phyloP scores from a whole-genome alignment of 2,329 filamentous ascomycete species.

The Madurella mycetomatis region DNA sequence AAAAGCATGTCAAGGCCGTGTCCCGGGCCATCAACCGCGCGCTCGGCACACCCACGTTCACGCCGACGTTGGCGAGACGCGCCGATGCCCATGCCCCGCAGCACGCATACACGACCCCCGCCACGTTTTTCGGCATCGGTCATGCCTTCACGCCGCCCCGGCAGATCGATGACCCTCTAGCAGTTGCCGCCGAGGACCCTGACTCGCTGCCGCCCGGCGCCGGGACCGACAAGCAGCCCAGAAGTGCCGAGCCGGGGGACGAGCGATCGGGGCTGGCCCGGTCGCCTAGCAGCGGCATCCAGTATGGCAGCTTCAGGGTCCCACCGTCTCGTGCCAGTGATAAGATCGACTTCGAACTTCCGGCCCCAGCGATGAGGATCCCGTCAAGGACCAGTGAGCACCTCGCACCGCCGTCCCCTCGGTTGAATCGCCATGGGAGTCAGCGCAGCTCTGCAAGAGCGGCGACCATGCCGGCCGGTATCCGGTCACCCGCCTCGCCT shows the following conservation, averaged over 20 bases:
- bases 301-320: slow-evolving; percentile 51
- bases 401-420: slow-evolving; percentile 11
- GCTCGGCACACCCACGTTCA: slow-evolving; percentile 48
- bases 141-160: slow-evolving; percentile 16
- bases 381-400: slow-evolving; percentile 31
- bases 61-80: slow-evolving; percentile 39
- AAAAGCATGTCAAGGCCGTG: slow-evolving; percentile 88
- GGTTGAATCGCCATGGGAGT: slow-evolving; percentile 26
- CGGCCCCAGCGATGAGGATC: slow-evolving; percentile 48
- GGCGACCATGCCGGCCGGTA: slow-evolving; percentile 8
- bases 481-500: slow-evolving; percentile 20
- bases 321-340: slow-evolving; percentile 35
- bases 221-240: slow-evolving; percentile 16
- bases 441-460: slow-evolving; percentile 37
- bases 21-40: slow-evolving; percentile 64
- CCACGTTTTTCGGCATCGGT: slow-evolving; percentile 13
- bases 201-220: slow-evolving; percentile 19
- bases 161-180: not conserved
- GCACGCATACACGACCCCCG: slow-evolving; percentile 20
- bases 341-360: slow-evolving; percentile 46
- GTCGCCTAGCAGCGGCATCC: slow-evolving; percentile 35
- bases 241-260: slow-evolving; percentile 22
- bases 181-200: not conserved
- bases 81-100: slow-evolving; percentile 33
- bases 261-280: slow-evolving; percentile 41